Evolutionary conservation across 257 asterid species (phyloP).

Genomic region (Forsythia viridissima): DNA sequence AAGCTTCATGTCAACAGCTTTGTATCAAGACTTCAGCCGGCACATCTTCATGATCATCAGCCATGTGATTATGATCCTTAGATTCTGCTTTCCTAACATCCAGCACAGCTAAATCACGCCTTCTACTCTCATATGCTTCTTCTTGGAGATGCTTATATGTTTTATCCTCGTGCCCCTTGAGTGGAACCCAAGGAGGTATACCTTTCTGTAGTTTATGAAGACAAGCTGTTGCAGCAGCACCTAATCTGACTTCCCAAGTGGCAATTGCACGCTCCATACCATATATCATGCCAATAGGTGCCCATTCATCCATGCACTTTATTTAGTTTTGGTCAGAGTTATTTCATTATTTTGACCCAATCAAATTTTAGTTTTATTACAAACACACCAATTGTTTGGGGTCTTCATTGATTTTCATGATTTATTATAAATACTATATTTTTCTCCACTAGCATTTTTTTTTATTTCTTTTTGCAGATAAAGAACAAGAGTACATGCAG

Average conservation of each 20-base stretch:
- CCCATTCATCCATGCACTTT: conserved; percentile 98
- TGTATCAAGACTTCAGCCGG: too few relatives aligned
- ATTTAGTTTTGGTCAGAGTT: conserved; percentile 44
- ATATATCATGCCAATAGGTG: conserved; percentile 85
- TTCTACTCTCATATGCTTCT: conserved; percentile 84
- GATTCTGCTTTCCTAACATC: too few relatives aligned
- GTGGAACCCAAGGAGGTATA: conserved; percentile 97
- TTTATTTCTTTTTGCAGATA: too few relatives aligned
- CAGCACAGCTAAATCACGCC: conserved; percentile 88
- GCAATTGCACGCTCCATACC: conserved; percentile 96
- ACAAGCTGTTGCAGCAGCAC: conserved; percentile 88
- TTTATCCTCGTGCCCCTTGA: conserved; percentile 82
- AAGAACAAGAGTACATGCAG: too few relatives aligned
- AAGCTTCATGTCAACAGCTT: too few relatives aligned
- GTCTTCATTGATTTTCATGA: too few relatives aligned
- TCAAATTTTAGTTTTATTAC: too few relatives aligned
- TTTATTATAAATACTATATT: too few relatives aligned
- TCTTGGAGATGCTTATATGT: conserved; percentile 89
- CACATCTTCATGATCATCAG: too few relatives aligned
- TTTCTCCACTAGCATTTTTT: not conserved
- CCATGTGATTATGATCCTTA: too few relatives aligned
- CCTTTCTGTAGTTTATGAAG: conserved; percentile 93
- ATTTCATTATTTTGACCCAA: too few relatives aligned
- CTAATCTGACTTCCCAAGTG: conserved; percentile 96
- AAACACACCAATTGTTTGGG: too few relatives aligned